These are phyloP conservation scores for Hibiscus trionum DNA, from an alignment of 345 rosid species.

Conservation along the genomic window DNA sequence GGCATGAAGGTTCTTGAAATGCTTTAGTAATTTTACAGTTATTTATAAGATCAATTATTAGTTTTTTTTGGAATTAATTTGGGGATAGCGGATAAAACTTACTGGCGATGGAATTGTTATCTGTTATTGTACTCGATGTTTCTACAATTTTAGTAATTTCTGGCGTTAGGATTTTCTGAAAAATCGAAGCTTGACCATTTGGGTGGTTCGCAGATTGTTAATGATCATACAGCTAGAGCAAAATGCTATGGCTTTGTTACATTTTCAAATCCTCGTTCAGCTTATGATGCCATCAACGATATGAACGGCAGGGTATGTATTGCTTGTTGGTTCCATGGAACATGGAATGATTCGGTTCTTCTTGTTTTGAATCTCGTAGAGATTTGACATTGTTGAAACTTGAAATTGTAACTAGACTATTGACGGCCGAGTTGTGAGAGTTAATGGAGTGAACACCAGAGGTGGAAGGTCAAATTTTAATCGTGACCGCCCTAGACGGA, in stretches of 20 bases:
- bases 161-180: background rate
- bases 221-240: slow-evolving; percentile 62
- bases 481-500: slow-evolving; percentile 32
- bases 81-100: background rate
- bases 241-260: slow-evolving; percentile 86
- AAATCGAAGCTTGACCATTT: background rate
- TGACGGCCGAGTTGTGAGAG: slow-evolving; percentile 69
- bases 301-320: slow-evolving; percentile 82
- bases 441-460: slow-evolving; percentile 64
- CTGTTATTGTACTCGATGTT: background rate
- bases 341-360: background rate
- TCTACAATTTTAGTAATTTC: background rate
- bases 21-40: background rate
- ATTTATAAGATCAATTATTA: background rate
- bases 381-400: slow-evolving; percentile 17
- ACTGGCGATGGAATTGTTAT: background rate
- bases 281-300: slow-evolving; percentile 66
- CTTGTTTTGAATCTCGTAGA: slow-evolving; percentile 4
- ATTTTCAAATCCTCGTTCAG: slow-evolving; percentile 67
- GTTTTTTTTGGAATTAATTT: background rate
- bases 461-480: slow-evolving; percentile 48
- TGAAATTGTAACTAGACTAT: slow-evolving; percentile 45
- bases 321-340: slow-evolving; percentile 1
- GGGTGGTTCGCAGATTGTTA: slow-evolving; percentile 48
- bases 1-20: background rate